Conservation (phyloP, 805 yeast genomes). For the Barnettozyma pratensis region DNA sequence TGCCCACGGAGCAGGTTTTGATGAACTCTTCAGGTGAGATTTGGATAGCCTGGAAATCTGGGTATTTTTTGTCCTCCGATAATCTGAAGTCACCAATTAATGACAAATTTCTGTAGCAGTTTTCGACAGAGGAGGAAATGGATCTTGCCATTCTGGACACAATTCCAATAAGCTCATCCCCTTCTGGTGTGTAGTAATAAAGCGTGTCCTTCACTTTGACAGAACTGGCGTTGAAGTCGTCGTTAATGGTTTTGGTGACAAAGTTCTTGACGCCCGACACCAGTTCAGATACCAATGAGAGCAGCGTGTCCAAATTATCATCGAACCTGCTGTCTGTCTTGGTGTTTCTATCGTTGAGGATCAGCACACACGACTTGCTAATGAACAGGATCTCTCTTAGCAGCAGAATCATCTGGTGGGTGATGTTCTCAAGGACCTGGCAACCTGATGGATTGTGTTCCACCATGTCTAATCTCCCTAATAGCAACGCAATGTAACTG, state of each 20-base stretch:
- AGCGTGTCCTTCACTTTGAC: constrained; percentile 18
- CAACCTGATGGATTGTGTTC: constrained; percentile 72
- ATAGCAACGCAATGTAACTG: constrained; percentile 57
- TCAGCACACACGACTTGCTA: constrained; percentile 41
- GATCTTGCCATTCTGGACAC: constrained; percentile 57
- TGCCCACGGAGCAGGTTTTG: constrained; percentile 53
- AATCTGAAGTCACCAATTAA: constrained; percentile 65
- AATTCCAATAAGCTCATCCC: constrained; percentile 55
- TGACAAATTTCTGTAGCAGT: constrained; percentile 46
- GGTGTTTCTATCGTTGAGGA: constrained; percentile 25
- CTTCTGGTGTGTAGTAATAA: constrained; percentile 61
- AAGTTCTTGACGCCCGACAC: constrained; percentile 60
- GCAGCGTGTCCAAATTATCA: constrained; percentile 48
- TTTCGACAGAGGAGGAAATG: constrained; percentile 42
- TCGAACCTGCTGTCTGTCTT: constrained; percentile 24
- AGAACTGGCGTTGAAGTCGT: constrained; percentile 19
- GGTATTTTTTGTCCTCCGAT: constrained; percentile 54
- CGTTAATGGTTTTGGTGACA: constrained; percentile 50
- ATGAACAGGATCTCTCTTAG: constrained; percentile 59
- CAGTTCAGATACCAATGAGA: constrained; percentile 57
- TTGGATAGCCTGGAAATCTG: constrained; percentile 54
- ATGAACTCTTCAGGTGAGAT: constrained; percentile 59
- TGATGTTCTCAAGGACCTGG: constrained; percentile 56
- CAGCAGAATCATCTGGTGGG: constrained; percentile 63
- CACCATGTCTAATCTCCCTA: constrained; percentile 74